phyloP scores from a whole-genome alignment of 345 rosid species.

The Gossypium raimondii region DNA sequence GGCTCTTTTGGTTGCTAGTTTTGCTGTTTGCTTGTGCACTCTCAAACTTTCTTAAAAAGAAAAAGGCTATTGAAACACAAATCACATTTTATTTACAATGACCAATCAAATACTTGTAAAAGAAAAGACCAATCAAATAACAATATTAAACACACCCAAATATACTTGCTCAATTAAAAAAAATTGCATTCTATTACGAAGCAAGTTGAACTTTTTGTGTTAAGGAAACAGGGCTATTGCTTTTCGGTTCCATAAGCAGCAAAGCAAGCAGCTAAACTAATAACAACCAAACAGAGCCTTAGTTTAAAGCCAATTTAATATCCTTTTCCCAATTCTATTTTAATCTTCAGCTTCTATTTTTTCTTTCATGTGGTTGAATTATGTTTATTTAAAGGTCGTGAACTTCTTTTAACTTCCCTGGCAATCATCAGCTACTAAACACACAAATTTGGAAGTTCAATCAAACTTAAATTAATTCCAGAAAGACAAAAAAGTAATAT shows the following conservation, averaged over 20 bases:
- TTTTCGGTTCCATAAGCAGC: neutral
- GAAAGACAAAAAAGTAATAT: slow-evolving; percentile 4
- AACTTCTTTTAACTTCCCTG: neutral
- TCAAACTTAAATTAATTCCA: slow-evolving; percentile 14
- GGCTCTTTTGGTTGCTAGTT: neutral
- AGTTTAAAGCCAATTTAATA: neutral
- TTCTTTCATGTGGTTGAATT: neutral
- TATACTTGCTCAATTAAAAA: neutral
- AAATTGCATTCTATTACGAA: neutral
- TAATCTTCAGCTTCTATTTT: neutral
- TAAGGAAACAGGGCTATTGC: neutral
- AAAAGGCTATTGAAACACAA: neutral
- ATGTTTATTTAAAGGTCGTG: neutral
- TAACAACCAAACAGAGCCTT: slow-evolving; percentile 6
- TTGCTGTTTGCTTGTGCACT: neutral
- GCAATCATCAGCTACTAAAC: neutral
- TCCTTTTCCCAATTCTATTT: neutral
- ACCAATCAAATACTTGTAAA: neutral
- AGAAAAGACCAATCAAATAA: neutral
- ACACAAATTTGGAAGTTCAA: neutral
- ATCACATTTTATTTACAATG: neutral
- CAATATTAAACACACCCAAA: neutral
- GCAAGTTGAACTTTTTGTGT: neutral
- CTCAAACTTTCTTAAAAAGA: neutral
- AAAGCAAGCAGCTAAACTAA: neutral